Evolutionary conservation across 495 filamentous ascomycete species (phyloP).

Genomic region (Apiosordaria backusii): DNA sequence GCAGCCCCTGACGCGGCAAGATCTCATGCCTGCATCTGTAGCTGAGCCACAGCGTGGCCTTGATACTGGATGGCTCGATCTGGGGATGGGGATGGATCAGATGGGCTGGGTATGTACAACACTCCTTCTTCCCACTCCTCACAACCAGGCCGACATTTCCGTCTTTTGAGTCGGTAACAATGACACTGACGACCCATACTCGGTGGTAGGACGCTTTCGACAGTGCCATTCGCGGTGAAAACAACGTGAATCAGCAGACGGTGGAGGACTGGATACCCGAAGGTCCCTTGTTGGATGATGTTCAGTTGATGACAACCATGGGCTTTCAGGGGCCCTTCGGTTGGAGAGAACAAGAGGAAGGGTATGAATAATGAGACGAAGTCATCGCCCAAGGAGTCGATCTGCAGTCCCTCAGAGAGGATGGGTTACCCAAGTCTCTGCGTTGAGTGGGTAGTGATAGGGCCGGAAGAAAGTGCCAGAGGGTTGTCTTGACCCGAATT

Average conservation of each 20-base stretch:
- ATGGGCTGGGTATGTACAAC: conserved; percentile 7
- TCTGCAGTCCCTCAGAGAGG: no score
- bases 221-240: neutral
- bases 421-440: no score
- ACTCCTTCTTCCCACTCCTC: neutral
- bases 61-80: conserved; percentile 1
- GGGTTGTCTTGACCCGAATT: no score
- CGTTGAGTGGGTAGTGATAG: no score
- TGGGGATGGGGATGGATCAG: conserved; percentile 1
- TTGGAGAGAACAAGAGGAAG: conserved; percentile 3
- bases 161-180: neutral
- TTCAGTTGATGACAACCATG: conserved; percentile 4
- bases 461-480: no score
- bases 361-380: neutral
- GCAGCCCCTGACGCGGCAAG: neutral
- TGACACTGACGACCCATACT: neutral
- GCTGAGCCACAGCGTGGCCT: neutral
- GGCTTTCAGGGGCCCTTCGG: conserved; percentile 3
- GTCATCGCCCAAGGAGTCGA: neutral
- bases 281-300: conserved; percentile 2
- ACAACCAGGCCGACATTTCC: neutral
- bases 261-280: conserved; percentile 7
- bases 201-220: conserved; percentile 2
- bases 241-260: conserved; percentile 1
- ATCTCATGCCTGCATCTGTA: neutral